Evolutionary conservation across 164 flowering plant species (phyloP).

Genomic region (Stephania yunnanensis): DNA sequence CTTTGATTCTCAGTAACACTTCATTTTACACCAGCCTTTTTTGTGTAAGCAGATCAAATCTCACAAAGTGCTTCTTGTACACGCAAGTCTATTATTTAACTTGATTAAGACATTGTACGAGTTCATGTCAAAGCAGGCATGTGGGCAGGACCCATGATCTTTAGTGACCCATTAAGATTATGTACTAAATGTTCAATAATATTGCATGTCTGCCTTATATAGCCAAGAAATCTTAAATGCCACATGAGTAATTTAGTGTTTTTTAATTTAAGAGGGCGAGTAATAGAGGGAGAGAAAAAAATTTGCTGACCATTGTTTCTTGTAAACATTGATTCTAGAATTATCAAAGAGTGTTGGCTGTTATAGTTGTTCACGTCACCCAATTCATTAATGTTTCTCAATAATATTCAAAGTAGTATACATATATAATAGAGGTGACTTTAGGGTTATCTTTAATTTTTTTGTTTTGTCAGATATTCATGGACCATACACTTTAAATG

Average conservation of each 20-base stretch:
- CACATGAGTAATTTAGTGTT: no score
- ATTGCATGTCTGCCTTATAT: not conserved
- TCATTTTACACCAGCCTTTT: not conserved
- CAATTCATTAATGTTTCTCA: slow-evolving; percentile 19
- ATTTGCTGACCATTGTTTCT: slow-evolving; percentile 58
- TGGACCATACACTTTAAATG: slow-evolving; percentile 3
- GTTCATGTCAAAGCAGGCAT: not conserved
- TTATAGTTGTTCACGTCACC: slow-evolving; percentile 33
- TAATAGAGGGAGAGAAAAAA: not conserved
- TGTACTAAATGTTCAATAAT: not conserved
- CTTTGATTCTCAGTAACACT: slow-evolving; percentile 6
- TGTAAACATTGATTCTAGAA: slow-evolving; percentile 38
- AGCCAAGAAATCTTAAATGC: not conserved
- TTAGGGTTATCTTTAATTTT: not conserved
- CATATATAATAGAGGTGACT: not conserved
- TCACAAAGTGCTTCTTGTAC: not conserved
- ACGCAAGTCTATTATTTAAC: not conserved
- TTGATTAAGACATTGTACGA: not conserved
- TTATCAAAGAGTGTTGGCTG: slow-evolving; percentile 24
- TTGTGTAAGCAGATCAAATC: slow-evolving; percentile 4
- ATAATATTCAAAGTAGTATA: slow-evolving; percentile 18
- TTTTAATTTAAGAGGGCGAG: not conserved
- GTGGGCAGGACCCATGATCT: not conserved
- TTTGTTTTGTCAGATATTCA: slow-evolving; percentile 10
- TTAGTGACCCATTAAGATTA: not conserved